Percentiles rank a stretch among this genome's conserved stretches.
Evolutionary conservation across 352 stramenopile species (phyloP).

Genomic region (Pythium guiyangense): DNA sequence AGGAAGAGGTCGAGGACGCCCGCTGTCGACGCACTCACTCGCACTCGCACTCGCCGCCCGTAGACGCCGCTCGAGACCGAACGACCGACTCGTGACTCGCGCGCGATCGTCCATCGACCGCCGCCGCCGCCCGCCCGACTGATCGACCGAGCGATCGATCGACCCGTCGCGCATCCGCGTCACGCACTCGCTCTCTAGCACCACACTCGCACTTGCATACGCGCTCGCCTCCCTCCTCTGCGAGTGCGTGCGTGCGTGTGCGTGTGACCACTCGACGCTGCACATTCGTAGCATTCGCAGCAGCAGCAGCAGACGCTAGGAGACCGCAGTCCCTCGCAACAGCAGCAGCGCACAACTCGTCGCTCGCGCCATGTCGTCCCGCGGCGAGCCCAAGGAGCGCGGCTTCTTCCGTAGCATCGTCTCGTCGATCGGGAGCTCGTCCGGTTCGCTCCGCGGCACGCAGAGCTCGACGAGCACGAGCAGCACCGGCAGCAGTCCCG

Average conservation of each 20-base stretch:
- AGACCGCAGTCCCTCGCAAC: background rate
- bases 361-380: constrained; percentile 28
- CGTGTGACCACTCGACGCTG: background rate
- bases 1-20: background rate
- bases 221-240: background rate
- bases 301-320: background rate
- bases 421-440: constrained; percentile 52
- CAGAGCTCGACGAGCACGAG: constrained; percentile 26
- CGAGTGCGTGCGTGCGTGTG: background rate
- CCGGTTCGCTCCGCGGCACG: constrained; percentile 18
- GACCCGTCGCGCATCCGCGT: background rate
- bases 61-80: background rate
- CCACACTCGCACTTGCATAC: no score
- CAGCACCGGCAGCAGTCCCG: constrained; percentile 23
- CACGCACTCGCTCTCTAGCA: no score
- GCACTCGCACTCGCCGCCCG: background rate
- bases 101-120: background rate
- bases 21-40: background rate
- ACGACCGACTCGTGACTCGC: background rate
- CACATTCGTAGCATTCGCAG: background rate
- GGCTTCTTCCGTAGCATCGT: constrained; percentile 64
- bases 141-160: no score
- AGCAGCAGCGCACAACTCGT: no score
- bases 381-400: constrained; percentile 27
- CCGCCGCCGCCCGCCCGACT: background rate